phyloP scores from a whole-genome alignment of 768 basidiomycete genomes.

The Tricholoma terreum region DNA sequence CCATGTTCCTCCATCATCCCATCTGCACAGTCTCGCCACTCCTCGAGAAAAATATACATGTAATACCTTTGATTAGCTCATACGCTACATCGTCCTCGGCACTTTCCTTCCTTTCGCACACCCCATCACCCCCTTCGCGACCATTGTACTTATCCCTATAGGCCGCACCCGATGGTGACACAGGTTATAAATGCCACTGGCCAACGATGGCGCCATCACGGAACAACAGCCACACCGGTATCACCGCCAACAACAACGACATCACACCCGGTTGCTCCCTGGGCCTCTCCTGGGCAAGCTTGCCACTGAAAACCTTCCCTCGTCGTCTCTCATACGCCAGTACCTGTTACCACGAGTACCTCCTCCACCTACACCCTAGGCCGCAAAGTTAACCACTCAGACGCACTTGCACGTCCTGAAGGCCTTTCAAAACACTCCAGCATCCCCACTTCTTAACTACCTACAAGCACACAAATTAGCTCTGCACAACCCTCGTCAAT shows the following conservation, averaged over 20 bases:
- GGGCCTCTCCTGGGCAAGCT: constrained; percentile 17
- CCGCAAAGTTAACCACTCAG: constrained; percentile 47
- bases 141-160: constrained; percentile 10
- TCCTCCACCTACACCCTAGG: constrained; percentile 46
- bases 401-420: constrained; percentile 64
- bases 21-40: constrained; percentile 27
- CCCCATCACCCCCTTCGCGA: constrained; percentile 25
- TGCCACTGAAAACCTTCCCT: constrained; percentile 15
- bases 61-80: constrained; percentile 9
- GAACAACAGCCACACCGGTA: too few relatives aligned
- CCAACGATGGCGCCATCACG: too few relatives aligned
- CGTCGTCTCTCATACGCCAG: constrained; percentile 20
- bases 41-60: constrained; percentile 17
- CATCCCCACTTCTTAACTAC: constrained; percentile 12
- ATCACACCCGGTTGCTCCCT: too few relatives aligned
- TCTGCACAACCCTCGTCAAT: too few relatives aligned
- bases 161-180: too few relatives aligned
- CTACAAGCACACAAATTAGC: too few relatives aligned
- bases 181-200: too few relatives aligned
- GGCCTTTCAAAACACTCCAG: constrained; percentile 36
- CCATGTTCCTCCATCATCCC: constrained; percentile 13
- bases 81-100: constrained; percentile 18
- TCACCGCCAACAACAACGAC: too few relatives aligned
- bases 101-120: constrained; percentile 37
- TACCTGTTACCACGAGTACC: constrained; percentile 12